These are phyloP conservation scores for Sugiyamaella boreocaroliniensis DNA, from an alignment of 805 yeast species.

Conservation along the genomic window DNA sequence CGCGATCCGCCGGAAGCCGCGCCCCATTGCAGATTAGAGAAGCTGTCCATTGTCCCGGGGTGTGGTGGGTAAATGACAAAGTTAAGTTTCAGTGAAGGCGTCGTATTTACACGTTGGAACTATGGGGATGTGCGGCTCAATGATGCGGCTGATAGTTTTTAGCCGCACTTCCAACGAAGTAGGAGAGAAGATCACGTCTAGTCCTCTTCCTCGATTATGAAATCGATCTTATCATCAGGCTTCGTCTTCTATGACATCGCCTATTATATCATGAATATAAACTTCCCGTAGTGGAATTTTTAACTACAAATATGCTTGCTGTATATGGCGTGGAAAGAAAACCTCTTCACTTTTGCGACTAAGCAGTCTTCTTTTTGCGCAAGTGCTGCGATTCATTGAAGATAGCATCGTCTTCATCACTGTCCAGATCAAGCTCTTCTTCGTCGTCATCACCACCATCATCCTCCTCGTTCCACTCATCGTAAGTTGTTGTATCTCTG, in stretches of 20 bases:
- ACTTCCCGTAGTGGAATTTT: no score
- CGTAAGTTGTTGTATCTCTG: constrained; percentile 2
- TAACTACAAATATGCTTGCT: neutral
- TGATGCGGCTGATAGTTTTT: no score
- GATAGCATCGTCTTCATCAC: neutral
- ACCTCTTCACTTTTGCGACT: neutral
- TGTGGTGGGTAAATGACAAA: neutral
- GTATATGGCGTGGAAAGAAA: neutral
- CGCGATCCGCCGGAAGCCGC: neutral
- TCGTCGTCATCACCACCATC: constrained; percentile 5
- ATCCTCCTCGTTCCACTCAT: constrained; percentile 17
- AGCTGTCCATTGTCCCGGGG: constrained; percentile 12
- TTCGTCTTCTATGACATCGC: no score
- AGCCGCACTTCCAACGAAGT: no score
- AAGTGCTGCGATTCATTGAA: neutral
- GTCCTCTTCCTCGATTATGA: no score
- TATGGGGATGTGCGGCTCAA: neutral
- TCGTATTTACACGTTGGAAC: neutral
- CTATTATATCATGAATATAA: no score
- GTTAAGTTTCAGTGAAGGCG: neutral
- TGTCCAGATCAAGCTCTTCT: neutral
- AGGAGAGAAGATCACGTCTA: no score
- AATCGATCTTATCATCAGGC: no score
- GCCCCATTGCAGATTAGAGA: constrained; percentile 8
- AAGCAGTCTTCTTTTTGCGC: neutral